phyloP scores from a whole-genome alignment of 73 alveolate genomes.

The Breviolum minutum region DNA sequence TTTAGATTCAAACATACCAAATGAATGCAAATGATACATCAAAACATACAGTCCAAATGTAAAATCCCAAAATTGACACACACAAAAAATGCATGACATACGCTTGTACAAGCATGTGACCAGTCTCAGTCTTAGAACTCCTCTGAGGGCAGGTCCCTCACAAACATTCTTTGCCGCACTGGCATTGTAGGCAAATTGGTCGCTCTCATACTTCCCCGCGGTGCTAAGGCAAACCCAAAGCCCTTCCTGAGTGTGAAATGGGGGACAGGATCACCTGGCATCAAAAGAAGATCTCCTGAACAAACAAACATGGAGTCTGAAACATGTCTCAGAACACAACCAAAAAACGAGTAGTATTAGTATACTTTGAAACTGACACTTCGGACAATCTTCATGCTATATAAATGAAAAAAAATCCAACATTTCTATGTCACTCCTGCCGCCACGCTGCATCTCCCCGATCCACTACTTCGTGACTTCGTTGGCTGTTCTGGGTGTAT shows the following conservation, averaged over 20 bases:
- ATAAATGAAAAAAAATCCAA: no score
- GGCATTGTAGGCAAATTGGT: conserved; percentile 75
- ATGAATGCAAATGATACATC: background rate
- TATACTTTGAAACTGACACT: no score
- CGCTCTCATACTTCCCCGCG: conserved; percentile 65
- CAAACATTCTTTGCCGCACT: conserved; percentile 65
- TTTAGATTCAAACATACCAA: no score
- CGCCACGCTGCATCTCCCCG: conserved; percentile 3
- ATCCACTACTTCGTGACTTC: conserved; percentile 31
- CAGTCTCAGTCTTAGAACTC: background rate
- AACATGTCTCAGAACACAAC: no score
- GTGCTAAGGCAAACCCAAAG: conserved; percentile 60
- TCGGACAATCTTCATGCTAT: no score
- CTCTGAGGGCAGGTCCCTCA: background rate
- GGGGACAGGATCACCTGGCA: no score
- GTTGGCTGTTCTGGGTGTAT: conserved; percentile 51
- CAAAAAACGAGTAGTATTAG: no score
- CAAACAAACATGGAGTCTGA: no score
- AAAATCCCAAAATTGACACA: no score
- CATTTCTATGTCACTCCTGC: conserved; percentile 9
- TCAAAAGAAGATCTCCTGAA: no score
- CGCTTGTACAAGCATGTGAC: background rate
- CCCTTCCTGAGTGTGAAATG: background rate
- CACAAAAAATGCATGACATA: background rate
- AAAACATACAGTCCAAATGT: background rate